Evolutionary conservation across 345 rosid genomes (phyloP).

Genomic region (Angophora floribunda): DNA sequence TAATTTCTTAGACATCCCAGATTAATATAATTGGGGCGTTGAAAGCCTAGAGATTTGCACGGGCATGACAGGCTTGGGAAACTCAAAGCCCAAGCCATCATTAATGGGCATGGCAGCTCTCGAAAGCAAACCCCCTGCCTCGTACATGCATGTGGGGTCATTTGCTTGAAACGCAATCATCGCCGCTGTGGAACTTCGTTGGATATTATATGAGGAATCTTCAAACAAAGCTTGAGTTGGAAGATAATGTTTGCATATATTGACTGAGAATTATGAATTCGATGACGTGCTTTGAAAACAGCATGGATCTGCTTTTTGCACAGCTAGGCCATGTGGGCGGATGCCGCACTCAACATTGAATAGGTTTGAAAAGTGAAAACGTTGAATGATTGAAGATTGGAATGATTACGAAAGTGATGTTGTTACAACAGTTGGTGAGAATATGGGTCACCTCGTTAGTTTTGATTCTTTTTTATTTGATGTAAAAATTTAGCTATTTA

Average conservation of each 20-base stretch:
- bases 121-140: conserved; percentile 3
- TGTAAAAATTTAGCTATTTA: neutral
- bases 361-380: neutral
- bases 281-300: neutral
- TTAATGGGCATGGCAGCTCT: conserved; percentile 10
- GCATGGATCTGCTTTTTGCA: neutral
- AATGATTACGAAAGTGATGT: neutral
- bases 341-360: neutral
- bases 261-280: neutral
- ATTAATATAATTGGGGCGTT: neutral
- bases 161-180: conserved; percentile 56
- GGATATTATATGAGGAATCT: neutral
- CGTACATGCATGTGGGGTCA: conserved; percentile 54
- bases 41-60: neutral
- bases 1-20: neutral
- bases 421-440: neutral
- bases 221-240: neutral
- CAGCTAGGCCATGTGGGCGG: neutral
- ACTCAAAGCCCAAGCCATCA: conserved; percentile 9
- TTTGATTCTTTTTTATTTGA: neutral
- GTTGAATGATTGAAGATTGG: neutral
- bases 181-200: conserved; percentile 17
- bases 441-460: neutral
- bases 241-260: neutral
- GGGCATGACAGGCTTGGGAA: conserved; percentile 10